phyloP scores from a whole-genome alignment of 768 basidiomycete species.

The Exidia glandulosa region DNA sequence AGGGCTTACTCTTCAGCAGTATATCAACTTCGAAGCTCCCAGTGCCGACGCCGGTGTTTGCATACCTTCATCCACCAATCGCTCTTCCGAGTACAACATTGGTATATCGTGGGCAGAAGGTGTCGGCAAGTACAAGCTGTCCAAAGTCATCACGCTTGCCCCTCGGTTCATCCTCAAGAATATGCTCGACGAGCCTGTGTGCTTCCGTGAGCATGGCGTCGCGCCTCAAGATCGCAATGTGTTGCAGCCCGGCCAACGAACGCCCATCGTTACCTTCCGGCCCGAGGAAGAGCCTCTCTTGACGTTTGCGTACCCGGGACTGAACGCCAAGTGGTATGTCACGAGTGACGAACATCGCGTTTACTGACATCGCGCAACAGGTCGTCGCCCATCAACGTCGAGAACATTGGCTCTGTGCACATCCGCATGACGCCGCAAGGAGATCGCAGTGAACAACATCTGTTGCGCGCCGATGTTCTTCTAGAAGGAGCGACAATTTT shows the following conservation, averaged over 20 bases:
- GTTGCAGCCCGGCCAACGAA: constrained; percentile 57
- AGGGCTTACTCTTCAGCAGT: constrained; percentile 25
- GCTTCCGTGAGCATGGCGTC: constrained; percentile 78
- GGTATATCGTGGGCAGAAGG: constrained; percentile 92
- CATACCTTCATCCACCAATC: constrained; percentile 48
- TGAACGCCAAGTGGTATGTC: constrained; percentile 69
- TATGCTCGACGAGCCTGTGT: constrained; percentile 52
- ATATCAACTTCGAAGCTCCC: constrained; percentile 85
- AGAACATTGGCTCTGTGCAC: constrained; percentile 79
- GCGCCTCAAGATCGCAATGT: constrained; percentile 48
- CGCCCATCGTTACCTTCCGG: constrained; percentile 56
- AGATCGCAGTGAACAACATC: constrained; percentile 28
- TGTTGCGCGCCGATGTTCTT: constrained; percentile 68
- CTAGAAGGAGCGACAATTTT: constrained; percentile 86
- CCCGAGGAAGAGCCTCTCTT: constrained; percentile 61
- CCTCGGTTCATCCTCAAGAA: constrained; percentile 91
- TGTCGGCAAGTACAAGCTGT: constrained; percentile 92
- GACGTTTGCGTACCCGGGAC: constrained; percentile 76
- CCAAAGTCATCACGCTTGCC: constrained; percentile 83
- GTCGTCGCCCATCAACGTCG: constrained; percentile 87
- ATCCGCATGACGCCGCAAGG: constrained; percentile 48
- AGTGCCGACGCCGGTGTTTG: constrained; percentile 63
- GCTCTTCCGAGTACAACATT: constrained; percentile 58
- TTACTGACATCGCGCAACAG: constrained; percentile 27
- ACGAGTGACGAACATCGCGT: constrained; percentile 3